Conservation (phyloP, 2,329 filamentous ascomycete genomes). For the Ophiostoma perfectum region DNA sequence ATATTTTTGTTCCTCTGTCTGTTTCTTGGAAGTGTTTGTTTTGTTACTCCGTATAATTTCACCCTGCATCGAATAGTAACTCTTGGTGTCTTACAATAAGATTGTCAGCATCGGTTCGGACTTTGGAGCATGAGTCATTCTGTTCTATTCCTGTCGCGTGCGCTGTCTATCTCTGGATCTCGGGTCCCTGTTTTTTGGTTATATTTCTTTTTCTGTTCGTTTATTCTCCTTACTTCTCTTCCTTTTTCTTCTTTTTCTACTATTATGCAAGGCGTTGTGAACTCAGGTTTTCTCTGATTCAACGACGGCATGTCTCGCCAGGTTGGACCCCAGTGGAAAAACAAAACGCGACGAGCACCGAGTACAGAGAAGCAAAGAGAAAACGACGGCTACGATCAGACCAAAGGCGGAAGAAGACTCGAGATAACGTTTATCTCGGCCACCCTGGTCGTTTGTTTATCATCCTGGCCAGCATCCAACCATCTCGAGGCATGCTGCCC, state of each 20-base stretch:
- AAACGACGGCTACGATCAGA: not conserved
- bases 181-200: not conserved
- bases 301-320: not conserved
- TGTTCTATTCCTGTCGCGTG: not conserved
- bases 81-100: not conserved
- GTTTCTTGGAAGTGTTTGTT: not conserved
- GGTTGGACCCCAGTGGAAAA: not conserved
- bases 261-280: not conserved
- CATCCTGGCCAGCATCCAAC: not conserved
- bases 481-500: not conserved
- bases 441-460: not conserved
- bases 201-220: not conserved
- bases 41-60: not conserved
- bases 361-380: not conserved
- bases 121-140: not conserved
- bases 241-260: not conserved
- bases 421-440: not conserved
- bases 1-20: not conserved
- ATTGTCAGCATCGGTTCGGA: not conserved
- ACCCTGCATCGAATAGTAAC: not conserved
- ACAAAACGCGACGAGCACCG: not conserved
- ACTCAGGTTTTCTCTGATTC: conserved; percentile 1
- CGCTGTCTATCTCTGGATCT: not conserved
- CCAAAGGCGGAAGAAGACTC: not conserved
- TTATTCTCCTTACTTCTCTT: not conserved